Conservation (phyloP, 176 grass and related monocot species). For the Puccinellia tenuiflora region DNA sequence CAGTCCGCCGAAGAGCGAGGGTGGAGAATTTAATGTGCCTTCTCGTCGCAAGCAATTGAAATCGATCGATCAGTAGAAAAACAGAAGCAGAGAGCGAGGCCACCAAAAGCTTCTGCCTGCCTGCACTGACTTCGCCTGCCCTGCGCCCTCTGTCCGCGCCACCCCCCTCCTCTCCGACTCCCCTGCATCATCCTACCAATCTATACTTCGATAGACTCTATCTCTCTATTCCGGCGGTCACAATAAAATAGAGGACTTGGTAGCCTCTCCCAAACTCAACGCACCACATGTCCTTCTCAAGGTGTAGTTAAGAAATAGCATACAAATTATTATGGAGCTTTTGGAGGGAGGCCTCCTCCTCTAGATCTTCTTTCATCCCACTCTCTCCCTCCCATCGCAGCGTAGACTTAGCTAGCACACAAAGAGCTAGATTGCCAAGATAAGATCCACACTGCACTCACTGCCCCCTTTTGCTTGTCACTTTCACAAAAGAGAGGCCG, state of each 20-base stretch:
- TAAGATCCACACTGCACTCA: constrained; percentile 45
- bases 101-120: constrained; percentile 24
- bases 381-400: neutral
- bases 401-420: constrained; percentile 43
- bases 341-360: neutral
- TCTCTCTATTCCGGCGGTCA: neutral
- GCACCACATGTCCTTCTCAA: constrained; percentile 23
- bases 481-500: constrained; percentile 56
- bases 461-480: constrained; percentile 46
- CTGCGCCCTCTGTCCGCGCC: constrained; percentile 25
- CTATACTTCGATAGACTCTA: constrained; percentile 4
- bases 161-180: neutral
- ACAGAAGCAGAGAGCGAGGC: neutral
- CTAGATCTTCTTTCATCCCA: constrained; percentile 30
- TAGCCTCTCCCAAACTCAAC: neutral
- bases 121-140: constrained; percentile 31
- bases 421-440: constrained; percentile 49
- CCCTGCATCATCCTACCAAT: constrained; percentile 44
- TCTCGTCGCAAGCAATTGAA: constrained; percentile 25
- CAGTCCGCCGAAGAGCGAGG: neutral
- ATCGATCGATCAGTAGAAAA: neutral
- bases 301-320: constrained; percentile 17
- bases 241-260: neutral
- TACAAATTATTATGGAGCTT: neutral
- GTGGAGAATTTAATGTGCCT: constrained; percentile 26